phyloP scores from a whole-genome alignment of 1,284 basidiomycete genomes.

The Malassezia sympodialis region DNA sequence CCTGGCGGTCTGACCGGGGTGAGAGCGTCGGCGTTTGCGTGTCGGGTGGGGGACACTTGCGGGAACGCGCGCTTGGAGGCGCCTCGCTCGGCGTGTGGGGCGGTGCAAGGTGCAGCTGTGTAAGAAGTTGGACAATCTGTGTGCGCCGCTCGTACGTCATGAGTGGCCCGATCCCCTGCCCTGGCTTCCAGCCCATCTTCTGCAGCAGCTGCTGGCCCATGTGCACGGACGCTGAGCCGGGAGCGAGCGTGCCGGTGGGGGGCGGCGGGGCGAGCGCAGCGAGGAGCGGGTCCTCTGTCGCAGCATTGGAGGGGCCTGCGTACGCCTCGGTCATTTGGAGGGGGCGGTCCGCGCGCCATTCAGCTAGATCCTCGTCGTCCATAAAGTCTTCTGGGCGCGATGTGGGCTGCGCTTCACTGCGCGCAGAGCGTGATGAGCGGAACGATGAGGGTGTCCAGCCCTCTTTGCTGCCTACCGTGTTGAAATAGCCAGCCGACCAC shows the following conservation, averaged over 20 bases:
- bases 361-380: slow-evolving; percentile 94
- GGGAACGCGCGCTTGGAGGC: slow-evolving; percentile 59
- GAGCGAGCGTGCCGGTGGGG: background rate
- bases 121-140: slow-evolving; percentile 38
- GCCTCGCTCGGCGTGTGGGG: slow-evolving; percentile 1
- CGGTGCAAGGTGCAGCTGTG: background rate
- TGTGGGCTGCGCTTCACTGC: slow-evolving; percentile 53
- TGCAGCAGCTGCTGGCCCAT: slow-evolving; percentile 58
- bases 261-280: background rate
- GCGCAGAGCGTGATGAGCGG: slow-evolving; percentile 50
- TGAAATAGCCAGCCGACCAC: slow-evolving; percentile 94
- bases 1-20: slow-evolving; percentile 62
- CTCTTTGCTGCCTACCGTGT: slow-evolving; percentile 89
- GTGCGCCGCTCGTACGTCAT: slow-evolving; percentile 67
- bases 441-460: slow-evolving; percentile 92
- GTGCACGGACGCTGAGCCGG: background rate
- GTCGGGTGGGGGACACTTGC: slow-evolving; percentile 75
- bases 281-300: slow-evolving; percentile 23
- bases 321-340: slow-evolving; percentile 46
- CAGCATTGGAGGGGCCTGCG: slow-evolving; percentile 19
- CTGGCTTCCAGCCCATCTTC: slow-evolving; percentile 88
- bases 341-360: slow-evolving; percentile 57
- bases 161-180: slow-evolving; percentile 84
- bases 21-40: slow-evolving; percentile 55
- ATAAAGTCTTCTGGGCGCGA: slow-evolving; percentile 77